Evolutionary conservation across 2,329 filamentous ascomycete genomes (phyloP).

Genomic region (Thyridium curvatum): DNA sequence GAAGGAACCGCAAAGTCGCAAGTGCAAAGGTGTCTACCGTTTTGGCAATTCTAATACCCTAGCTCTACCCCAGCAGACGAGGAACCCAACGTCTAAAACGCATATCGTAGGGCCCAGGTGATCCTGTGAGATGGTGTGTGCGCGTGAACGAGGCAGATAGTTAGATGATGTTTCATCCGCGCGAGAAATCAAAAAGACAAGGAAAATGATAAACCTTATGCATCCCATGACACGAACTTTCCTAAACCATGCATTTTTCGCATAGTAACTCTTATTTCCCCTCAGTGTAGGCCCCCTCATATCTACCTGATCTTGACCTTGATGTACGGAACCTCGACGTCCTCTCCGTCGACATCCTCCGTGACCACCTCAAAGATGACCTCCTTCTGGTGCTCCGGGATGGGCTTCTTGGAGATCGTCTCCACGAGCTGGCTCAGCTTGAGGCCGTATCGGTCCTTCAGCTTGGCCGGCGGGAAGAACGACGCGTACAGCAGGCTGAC

Average conservation of each 20-base stretch:
- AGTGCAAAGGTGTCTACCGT: no score
- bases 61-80: no score
- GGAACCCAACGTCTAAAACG: no score
- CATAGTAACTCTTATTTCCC: neutral
- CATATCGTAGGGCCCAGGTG: no score
- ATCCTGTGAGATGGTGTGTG: no score
- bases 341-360: slow-evolving; percentile 82
- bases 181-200: no score
- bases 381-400: slow-evolving; percentile 88
- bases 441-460: slow-evolving; percentile 75
- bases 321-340: slow-evolving; percentile 95
- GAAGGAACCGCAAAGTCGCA: no score
- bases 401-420: slow-evolving; percentile 82
- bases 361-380: slow-evolving; percentile 95
- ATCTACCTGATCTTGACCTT: slow-evolving; percentile 66
- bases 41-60: no score
- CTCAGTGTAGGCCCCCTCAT: neutral
- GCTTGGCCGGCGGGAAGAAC: slow-evolving; percentile 75
- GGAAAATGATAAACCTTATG: no score
- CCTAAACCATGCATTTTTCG: neutral
- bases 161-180: no score
- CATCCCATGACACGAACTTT: no score
- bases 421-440: slow-evolving; percentile 87
- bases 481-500: slow-evolving; percentile 90
- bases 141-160: no score